A percentile compares a stretch with the other conserved stretches of the same genome.
Evolutionary conservation across 2,329 filamentous ascomycete genomes (phyloP).

Genomic region (Pleurostoma richardsiae): DNA sequence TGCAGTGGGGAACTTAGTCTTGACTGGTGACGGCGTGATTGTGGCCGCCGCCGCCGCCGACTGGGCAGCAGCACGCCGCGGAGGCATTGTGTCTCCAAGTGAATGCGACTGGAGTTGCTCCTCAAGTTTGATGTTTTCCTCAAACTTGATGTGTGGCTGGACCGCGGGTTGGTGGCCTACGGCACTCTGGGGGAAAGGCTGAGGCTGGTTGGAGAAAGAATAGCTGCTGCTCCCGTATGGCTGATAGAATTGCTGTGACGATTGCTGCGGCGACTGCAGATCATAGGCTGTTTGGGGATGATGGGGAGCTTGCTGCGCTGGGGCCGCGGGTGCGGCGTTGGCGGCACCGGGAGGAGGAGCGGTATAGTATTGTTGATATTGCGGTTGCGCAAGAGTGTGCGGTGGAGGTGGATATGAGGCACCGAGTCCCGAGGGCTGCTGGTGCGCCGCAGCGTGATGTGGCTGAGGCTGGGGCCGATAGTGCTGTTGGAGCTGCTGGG

Average conservation of each 20-base stretch:
- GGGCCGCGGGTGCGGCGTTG: no score
- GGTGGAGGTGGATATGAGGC: background rate
- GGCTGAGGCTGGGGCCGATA: conserved; percentile 12
- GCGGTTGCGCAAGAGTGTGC: background rate
- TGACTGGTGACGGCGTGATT: conserved; percentile 67
- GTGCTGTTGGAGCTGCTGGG: conserved; percentile 14
- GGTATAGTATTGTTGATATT: background rate
- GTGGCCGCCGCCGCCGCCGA: conserved; percentile 28
- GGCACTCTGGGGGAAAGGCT: conserved; percentile 5
- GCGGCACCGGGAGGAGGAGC: background rate
- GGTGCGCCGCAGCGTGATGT: background rate
- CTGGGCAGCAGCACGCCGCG: conserved; percentile 29
- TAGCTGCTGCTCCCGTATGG: conserved; percentile 16
- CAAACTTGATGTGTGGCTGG: conserved; percentile 3
- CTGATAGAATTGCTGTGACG: conserved; percentile 8
- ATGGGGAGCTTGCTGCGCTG: background rate
- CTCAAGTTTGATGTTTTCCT: conserved; percentile 14
- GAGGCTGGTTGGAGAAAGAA: conserved; percentile 12
- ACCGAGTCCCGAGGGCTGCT: background rate
- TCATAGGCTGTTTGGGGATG: background rate
- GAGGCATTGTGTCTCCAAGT: conserved; percentile 27
- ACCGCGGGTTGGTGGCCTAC: conserved; percentile 4
- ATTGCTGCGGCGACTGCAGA: background rate
- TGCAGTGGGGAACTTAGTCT: conserved; percentile 94
- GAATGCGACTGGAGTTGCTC: conserved; percentile 14